Base-by-base conservation (phyloP, 345 rosid genomes). In the Excoecaria cochinchinensis region DNA sequence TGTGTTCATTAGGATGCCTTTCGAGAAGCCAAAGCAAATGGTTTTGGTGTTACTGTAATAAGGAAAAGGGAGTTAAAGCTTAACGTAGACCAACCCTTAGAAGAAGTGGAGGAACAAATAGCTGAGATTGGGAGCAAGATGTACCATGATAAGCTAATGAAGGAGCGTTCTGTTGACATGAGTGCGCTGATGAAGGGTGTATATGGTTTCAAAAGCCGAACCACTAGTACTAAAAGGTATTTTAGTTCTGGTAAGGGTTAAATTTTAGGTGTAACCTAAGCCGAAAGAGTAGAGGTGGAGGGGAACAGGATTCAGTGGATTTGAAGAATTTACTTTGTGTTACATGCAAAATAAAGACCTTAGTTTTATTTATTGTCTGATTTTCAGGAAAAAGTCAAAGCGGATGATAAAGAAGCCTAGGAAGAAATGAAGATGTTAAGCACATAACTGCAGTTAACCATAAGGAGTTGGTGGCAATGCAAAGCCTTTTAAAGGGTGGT, bases 11-110 rank as follows among this genome's bases (percentile, higher is more conserved):
- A 94, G 98, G 96, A 94, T 82, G 88, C 94, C 65, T 89, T 84
- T 79, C 80, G 97, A 75, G 96, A 92, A 81, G 97, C 97, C 79
- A 94, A 89, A 84, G 93, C 87, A 46, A 94, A 86, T 66, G 94
- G 93, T 46, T 94, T 92, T 50, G 79, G 89, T 70, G 94, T 94
- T 44, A 94, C 98, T 24, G 92, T 94, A 61, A 87, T 92, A 42
- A 88, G 88, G 86, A 86, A 85, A 83, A 92, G 91, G 46, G 93
- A 92, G 81, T 67, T 94, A 77, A 82, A 85, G 84, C 82, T 94
- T 76, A 92, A 89, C 82, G 86, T 92, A 77, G 98, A 94, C 48
- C 89, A 89, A 70, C 82, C 90, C 51, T 81, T 94, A 50, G 97
- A 92, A 82, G 95, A 89, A 76, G 97, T 87, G 69, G 97, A 92